Percentiles rank a stretch among this genome's conserved stretches.
These are phyloP conservation scores for Anthoceros angustus DNA, from an alignment of 225 moss, liverwort and hornwort species.

Conservation along the genomic window DNA sequence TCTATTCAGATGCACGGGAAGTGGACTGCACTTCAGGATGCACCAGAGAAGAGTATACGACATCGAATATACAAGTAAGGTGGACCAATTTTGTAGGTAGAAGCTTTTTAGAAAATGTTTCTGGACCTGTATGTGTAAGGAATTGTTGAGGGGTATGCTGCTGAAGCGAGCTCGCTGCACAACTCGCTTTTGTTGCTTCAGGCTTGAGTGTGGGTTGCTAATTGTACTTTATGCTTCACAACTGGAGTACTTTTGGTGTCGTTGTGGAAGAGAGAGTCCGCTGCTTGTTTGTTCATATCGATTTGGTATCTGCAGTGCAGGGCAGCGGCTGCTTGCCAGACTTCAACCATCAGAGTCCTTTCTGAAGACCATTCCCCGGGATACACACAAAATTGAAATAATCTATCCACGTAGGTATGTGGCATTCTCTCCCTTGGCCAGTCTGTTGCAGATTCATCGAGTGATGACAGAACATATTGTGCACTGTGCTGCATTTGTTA, in stretches of 20 bases:
- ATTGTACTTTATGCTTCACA: no score
- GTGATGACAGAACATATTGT: not conserved
- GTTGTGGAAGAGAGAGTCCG: no score
- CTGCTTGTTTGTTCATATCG: not conserved
- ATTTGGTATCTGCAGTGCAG: conserved; percentile 34
- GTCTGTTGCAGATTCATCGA: conserved; percentile 1
- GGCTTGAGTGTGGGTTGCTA: no score
- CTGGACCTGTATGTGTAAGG: not conserved
- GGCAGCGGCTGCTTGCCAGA: conserved; percentile 30
- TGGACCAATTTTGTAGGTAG: not conserved
- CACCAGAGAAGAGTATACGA: conserved; percentile 27
- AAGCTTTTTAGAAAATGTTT: not conserved
- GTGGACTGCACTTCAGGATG: conserved; percentile 19
- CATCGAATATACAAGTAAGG: conserved; percentile 21
- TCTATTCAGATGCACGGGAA: conserved; percentile 24
- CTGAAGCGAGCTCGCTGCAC: no score
- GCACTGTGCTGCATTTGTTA: not conserved
- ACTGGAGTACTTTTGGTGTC: no score
- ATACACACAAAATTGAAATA: conserved; percentile 28
- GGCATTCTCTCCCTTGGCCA: not conserved
- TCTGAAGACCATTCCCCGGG: conserved; percentile 30
- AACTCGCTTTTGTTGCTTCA: no score
- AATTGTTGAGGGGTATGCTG: not conserved
- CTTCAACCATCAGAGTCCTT: conserved; percentile 28
- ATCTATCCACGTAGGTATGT: conserved; percentile 26